Percentiles rank a stretch among this genome's conserved stretches.
Evolutionary conservation across 371 early-diverging fungal genomes (phyloP).

Genomic region (Syncephalastrum racemosum): DNA sequence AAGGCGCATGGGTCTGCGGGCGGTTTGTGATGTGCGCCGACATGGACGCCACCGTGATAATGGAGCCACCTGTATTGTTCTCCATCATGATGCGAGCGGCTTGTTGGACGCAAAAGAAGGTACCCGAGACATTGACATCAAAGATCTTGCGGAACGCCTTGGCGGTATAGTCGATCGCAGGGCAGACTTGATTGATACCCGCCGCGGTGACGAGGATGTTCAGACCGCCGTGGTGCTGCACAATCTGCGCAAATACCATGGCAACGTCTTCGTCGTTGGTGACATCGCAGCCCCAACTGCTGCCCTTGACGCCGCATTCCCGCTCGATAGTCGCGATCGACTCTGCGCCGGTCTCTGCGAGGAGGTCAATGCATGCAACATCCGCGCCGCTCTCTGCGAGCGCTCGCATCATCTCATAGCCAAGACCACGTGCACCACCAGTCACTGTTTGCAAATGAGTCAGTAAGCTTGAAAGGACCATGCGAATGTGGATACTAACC

Average conservation of each 20-base stretch:
- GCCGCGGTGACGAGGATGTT: slow-evolving; percentile 34
- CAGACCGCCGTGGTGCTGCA: slow-evolving; percentile 25
- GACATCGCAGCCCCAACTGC: slow-evolving; percentile 40
- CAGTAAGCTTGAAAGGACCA: too few relatives aligned
- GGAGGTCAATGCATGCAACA: slow-evolving; percentile 39
- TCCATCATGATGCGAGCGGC: slow-evolving; percentile 40
- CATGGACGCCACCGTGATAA: slow-evolving; percentile 46
- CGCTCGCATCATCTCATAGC: slow-evolving; percentile 44
- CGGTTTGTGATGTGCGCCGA: slow-evolving; percentile 38
- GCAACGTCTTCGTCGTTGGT: slow-evolving; percentile 31
- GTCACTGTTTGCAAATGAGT: slow-evolving; percentile 20
- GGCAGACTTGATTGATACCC: slow-evolving; percentile 23
- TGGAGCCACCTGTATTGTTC: slow-evolving; percentile 26
- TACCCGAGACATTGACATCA: slow-evolving; percentile 37
- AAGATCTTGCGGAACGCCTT: slow-evolving; percentile 26
- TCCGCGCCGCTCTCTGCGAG: slow-evolving; percentile 41
- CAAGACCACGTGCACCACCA: slow-evolving; percentile 48
- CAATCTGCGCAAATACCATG: slow-evolving; percentile 28
- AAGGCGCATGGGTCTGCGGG: slow-evolving; percentile 40
- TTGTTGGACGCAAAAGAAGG: slow-evolving; percentile 37
- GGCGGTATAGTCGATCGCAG: slow-evolving; percentile 27
- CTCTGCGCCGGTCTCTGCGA: slow-evolving; percentile 20
- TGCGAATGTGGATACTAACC: too few relatives aligned
- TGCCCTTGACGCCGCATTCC: slow-evolving; percentile 25
- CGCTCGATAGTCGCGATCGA: slow-evolving; percentile 20